These are phyloP conservation scores for Erucastrum elatum DNA, from an alignment of 345 rosid genomes.

Conservation along the genomic window DNA sequence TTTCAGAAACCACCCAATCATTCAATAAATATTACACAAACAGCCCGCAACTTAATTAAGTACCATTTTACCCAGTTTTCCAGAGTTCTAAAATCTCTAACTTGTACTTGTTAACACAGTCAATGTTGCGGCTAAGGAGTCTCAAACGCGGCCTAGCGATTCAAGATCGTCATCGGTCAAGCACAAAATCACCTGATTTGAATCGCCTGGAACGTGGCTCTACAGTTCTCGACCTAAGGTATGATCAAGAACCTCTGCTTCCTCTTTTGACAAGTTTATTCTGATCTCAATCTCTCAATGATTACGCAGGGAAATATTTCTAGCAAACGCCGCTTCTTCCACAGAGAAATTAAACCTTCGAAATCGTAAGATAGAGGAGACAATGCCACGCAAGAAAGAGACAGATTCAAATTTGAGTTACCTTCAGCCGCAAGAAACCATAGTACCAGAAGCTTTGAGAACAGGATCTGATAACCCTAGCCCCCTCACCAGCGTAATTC, in stretches of 20 bases:
- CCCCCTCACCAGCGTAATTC: background rate
- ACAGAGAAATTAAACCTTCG: background rate
- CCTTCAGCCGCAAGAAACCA: constrained; percentile 23
- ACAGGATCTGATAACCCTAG: background rate
- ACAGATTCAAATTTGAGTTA: background rate
- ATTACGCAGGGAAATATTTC: constrained; percentile 13
- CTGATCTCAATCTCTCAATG: background rate
- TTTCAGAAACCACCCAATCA: background rate
- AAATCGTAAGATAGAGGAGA: constrained; percentile 4
- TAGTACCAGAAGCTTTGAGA: constrained; percentile 27
- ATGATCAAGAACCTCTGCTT: background rate
- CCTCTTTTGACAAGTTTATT: too few species aligned
- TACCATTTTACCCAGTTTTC: background rate
- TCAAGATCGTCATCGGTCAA: constrained; percentile 45
- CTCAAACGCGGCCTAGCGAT: constrained; percentile 52
- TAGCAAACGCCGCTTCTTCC: background rate
- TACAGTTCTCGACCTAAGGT: constrained; percentile 42
- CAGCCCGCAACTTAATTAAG: background rate
- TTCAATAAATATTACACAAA: background rate
- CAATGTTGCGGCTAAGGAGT: constrained; percentile 63
- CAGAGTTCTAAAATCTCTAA: background rate
- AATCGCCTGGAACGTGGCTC: constrained; percentile 38
- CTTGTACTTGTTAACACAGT: constrained; percentile 37
- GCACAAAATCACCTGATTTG: constrained; percentile 1
- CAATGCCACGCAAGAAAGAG: background rate